Conservation (phyloP, 768 basidiomycete genomes). For the Boletus rubroflammeus region DNA sequence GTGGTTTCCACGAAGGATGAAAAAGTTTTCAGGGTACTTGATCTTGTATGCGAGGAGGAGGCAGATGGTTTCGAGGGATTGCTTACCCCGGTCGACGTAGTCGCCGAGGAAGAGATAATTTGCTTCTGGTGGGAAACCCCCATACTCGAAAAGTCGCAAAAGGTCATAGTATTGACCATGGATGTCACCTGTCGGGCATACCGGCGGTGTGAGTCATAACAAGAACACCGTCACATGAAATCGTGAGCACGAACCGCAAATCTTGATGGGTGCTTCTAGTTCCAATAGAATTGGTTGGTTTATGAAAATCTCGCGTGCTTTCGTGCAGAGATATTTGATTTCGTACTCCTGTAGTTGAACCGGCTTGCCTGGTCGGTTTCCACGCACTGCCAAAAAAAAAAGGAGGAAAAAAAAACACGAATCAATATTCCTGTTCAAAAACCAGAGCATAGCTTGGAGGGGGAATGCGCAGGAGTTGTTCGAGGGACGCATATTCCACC, state of each 20-base stretch:
- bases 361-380: slow-evolving; percentile 97
- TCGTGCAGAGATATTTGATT: slow-evolving; percentile 98
- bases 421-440: slow-evolving; percentile 17
- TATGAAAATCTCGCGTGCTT: slow-evolving; percentile 98
- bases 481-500: neutral
- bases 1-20: slow-evolving; percentile 98
- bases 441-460: neutral
- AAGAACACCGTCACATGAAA: slow-evolving; percentile 3
- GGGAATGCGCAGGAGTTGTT: neutral
- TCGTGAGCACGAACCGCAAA: slow-evolving; percentile 73
- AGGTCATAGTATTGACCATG: slow-evolving; percentile 99
- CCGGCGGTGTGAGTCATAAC: slow-evolving; percentile 22
- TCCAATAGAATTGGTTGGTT: slow-evolving; percentile 97
- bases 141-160: slow-evolving; percentile 96
- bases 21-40: slow-evolving; percentile 99
- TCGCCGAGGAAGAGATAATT: slow-evolving; percentile 99
- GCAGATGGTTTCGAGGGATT: slow-evolving; percentile 99
- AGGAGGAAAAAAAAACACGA: slow-evolving; percentile 7
- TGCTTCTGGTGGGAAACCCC: slow-evolving; percentile 98
- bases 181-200: slow-evolving; percentile 73
- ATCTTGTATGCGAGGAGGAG: slow-evolving; percentile 99
- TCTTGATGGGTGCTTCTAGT: slow-evolving; percentile 99
- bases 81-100: slow-evolving; percentile 99
- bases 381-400: slow-evolving; percentile 67
- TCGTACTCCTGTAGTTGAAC: slow-evolving; percentile 98